A percentile compares a stretch with the other conserved stretches of the same genome.
These are phyloP conservation scores for Samsoniella hepiali DNA, from an alignment of 2,329 filamentous ascomycete species.

Conservation along the genomic window DNA sequence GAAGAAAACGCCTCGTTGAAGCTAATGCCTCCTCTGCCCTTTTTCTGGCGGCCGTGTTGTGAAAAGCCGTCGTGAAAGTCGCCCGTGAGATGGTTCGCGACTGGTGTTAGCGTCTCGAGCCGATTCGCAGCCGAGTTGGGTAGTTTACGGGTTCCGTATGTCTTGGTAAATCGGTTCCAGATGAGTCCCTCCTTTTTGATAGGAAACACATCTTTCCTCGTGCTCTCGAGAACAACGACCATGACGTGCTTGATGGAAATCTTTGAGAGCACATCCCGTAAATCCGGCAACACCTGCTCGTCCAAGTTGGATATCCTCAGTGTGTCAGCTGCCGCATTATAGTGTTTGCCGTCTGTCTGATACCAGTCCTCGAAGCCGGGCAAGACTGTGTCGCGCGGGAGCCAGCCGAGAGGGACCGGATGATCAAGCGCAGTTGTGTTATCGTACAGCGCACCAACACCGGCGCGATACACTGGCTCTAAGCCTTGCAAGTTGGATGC, in stretches of 20 bases:
- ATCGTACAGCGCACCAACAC: slow-evolving; percentile 25
- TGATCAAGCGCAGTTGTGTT: slow-evolving; percentile 27
- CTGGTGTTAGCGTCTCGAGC: slow-evolving; percentile 30
- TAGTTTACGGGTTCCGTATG: slow-evolving; percentile 25
- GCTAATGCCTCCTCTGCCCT: slow-evolving; percentile 35
- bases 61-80: slow-evolving; percentile 35
- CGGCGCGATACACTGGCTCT: background rate
- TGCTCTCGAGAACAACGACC: slow-evolving; percentile 42
- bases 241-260: slow-evolving; percentile 43
- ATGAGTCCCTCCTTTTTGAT: slow-evolving; percentile 40
- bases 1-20: slow-evolving; percentile 40
- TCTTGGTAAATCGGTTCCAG: slow-evolving; percentile 34
- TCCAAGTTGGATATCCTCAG: slow-evolving; percentile 40
- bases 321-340: slow-evolving; percentile 36
- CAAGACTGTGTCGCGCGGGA: slow-evolving; percentile 24
- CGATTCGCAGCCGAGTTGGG: slow-evolving; percentile 26
- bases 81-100: slow-evolving; percentile 34
- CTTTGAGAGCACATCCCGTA: slow-evolving; percentile 26
- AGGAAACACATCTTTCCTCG: slow-evolving; percentile 44
- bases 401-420: slow-evolving; percentile 25
- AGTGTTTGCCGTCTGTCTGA: slow-evolving; percentile 26
- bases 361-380: slow-evolving; percentile 31
- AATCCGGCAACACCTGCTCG: slow-evolving; percentile 28
- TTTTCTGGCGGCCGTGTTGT: background rate
- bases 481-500: slow-evolving; percentile 28